Evolutionary conservation across 1,284 basidiomycete genomes (phyloP).

Genomic region (Moesziomyces parantarcticus): DNA sequence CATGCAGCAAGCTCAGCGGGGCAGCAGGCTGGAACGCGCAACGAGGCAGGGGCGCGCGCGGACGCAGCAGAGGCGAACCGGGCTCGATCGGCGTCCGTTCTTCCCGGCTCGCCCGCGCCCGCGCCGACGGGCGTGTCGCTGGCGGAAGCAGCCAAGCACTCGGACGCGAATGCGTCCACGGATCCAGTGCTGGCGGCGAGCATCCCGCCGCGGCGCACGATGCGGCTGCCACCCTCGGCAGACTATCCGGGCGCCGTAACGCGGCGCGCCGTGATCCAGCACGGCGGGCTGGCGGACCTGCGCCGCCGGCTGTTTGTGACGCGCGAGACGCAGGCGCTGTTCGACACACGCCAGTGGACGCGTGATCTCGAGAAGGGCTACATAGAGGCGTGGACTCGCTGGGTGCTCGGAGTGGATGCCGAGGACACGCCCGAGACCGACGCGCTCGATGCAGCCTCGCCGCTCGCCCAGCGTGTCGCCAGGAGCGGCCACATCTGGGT

Average conservation of each 20-base stretch:
- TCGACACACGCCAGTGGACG: conserved; percentile 74
- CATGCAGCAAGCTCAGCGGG: no score
- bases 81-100: conserved; percentile 17
- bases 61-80: conserved; percentile 13
- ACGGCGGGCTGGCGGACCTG: conserved; percentile 35
- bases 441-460: conserved; percentile 2
- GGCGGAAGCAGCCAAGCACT: conserved; percentile 33
- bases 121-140: conserved; percentile 46
- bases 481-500: conserved; percentile 56
- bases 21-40: no score
- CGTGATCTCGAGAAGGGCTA: conserved; percentile 73
- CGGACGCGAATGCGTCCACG: conserved; percentile 24
- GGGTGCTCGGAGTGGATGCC: conserved; percentile 72
- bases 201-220: conserved; percentile 22
- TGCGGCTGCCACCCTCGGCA: conserved; percentile 29
- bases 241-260: conserved; percentile 35
- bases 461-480: conserved; percentile 7
- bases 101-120: conserved; percentile 26
- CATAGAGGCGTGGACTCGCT: conserved; percentile 73
- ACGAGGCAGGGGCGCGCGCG: neutral
- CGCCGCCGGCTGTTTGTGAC: conserved; percentile 70
- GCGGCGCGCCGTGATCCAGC: conserved; percentile 23
- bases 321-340: conserved; percentile 71
- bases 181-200: conserved; percentile 13
- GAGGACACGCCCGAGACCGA: conserved; percentile 69